A percentile compares a stretch with the other conserved stretches of the same genome.
Conservation (phyloP, 306 rosid species). For the Quercus robur region DNA sequence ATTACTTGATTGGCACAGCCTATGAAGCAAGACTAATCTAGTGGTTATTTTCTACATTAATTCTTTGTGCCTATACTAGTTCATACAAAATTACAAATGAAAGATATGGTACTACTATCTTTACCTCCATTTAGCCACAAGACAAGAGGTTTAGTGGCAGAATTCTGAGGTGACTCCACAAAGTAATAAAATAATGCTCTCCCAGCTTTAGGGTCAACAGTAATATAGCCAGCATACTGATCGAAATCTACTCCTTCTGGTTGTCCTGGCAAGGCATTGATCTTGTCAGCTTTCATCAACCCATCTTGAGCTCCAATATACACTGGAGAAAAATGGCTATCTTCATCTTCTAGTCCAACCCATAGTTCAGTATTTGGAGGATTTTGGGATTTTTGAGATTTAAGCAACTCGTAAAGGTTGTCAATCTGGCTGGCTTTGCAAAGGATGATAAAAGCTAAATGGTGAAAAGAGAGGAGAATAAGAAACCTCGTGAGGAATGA, state of each 20-base stretch:
- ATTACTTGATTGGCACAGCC: too few species aligned
- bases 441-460: slow-evolving; percentile 18
- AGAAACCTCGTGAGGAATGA: neutral
- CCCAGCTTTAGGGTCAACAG: slow-evolving; percentile 38
- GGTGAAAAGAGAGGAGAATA: neutral
- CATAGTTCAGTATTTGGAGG: slow-evolving; percentile 5
- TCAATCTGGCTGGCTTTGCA: slow-evolving; percentile 36
- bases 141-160: slow-evolving; percentile 43
- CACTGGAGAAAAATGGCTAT: neutral
- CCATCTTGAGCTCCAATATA: slow-evolving; percentile 28
- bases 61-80: too few species aligned
- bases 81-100: too few species aligned
- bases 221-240: slow-evolving; percentile 60
- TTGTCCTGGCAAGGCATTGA: slow-evolving; percentile 54
- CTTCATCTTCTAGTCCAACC: slow-evolving; percentile 17
- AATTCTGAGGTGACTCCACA: slow-evolving; percentile 43
- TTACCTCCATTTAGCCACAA: slow-evolving; percentile 74
- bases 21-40: too few species aligned
- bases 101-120: neutral
- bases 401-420: slow-evolving; percentile 32
- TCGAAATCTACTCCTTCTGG: slow-evolving; percentile 49
- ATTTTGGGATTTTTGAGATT: slow-evolving; percentile 26
- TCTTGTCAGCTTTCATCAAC: slow-evolving; percentile 34
- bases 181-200: slow-evolving; percentile 57
- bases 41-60: too few species aligned